These are phyloP conservation scores for Phytophthora syringae DNA, from an alignment of 352 stramenopile genomes.

Conservation along the genomic window DNA sequence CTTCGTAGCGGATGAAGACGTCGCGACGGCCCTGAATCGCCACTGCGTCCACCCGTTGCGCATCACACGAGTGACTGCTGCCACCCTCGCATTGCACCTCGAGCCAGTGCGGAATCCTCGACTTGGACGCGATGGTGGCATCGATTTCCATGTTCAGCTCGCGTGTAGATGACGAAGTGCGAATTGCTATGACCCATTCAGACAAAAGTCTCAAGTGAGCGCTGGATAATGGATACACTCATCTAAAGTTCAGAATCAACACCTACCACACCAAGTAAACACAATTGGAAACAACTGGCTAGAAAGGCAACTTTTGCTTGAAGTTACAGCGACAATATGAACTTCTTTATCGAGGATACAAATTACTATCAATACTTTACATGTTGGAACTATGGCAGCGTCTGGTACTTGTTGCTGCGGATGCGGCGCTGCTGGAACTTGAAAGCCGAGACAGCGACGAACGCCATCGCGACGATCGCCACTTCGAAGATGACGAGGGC, in stretches of 20 bases:
- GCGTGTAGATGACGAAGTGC: conserved; percentile 8
- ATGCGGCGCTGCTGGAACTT: conserved; percentile 38
- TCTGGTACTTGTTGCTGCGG: conserved; percentile 29
- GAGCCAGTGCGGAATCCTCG: conserved; percentile 13
- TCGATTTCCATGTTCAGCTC: conserved; percentile 9
- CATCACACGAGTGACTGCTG: conserved; percentile 26
- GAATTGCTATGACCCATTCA: conserved; percentile 20
- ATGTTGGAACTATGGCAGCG: conserved; percentile 5
- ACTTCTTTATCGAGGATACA: conserved; percentile 4
- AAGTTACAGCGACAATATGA: conserved; percentile 12
- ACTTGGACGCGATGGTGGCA: conserved; percentile 20
- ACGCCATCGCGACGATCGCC: conserved; percentile 18
- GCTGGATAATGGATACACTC: conserved; percentile 8
- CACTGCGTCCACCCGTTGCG: conserved; percentile 25
- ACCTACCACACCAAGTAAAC: not conserved
- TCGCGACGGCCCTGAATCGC: conserved; percentile 16
- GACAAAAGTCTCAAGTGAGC: conserved; percentile 1
- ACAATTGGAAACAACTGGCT: conserved; percentile 14
- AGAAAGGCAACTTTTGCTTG: conserved; percentile 19
- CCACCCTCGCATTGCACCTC: conserved; percentile 23
- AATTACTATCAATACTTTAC: conserved; percentile 10
- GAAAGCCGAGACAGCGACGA: conserved; percentile 27
- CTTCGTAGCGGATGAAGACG: conserved; percentile 31
- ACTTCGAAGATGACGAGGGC: conserved; percentile 34
- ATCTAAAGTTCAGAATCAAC: conserved; percentile 1